Conservation (phyloP, 2,329 filamentous ascomycete genomes). For the Cercospora janseana region DNA sequence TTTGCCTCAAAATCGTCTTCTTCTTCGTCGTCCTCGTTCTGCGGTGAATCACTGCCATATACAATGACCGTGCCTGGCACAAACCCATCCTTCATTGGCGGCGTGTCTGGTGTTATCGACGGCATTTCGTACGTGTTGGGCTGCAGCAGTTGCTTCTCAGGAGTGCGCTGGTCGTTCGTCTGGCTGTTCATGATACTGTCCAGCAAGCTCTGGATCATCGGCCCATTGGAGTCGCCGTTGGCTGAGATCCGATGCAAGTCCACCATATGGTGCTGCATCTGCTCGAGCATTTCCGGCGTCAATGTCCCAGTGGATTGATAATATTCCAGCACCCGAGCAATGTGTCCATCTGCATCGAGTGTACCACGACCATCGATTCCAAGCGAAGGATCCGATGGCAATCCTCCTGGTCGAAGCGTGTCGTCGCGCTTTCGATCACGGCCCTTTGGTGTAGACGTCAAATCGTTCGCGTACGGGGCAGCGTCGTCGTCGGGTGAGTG, state of each 20-base stretch:
- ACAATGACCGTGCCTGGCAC: conserved; percentile 35
- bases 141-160: conserved; percentile 25
- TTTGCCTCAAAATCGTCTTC: conserved; percentile 35
- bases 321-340: conserved; percentile 32
- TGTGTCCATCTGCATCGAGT: conserved; percentile 20
- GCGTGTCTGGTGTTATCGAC: conserved; percentile 36
- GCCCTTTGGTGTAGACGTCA: conserved; percentile 33
- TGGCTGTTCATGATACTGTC: conserved; percentile 32
- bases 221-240: conserved; percentile 38
- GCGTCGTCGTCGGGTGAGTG: conserved; percentile 27
- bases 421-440: conserved; percentile 26
- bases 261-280: conserved; percentile 36
- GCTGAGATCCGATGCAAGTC: conserved; percentile 35
- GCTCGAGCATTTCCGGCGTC: conserved; percentile 35
- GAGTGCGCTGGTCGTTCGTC: conserved; percentile 9
- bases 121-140: conserved; percentile 33
- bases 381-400: conserved; percentile 8
- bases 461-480: conserved; percentile 21
- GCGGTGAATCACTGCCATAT: conserved; percentile 25
- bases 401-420: conserved; percentile 26
- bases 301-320: conserved; percentile 35
- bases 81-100: conserved; percentile 29
- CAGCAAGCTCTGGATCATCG: conserved; percentile 38
- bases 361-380: conserved; percentile 7
- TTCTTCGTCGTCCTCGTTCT: conserved; percentile 18